Evolutionary conservation across 2,329 filamentous ascomycete genomes (phyloP), one percentile per base, ranked within the genome.

Genomic region (Epichloe scottii): DNA sequence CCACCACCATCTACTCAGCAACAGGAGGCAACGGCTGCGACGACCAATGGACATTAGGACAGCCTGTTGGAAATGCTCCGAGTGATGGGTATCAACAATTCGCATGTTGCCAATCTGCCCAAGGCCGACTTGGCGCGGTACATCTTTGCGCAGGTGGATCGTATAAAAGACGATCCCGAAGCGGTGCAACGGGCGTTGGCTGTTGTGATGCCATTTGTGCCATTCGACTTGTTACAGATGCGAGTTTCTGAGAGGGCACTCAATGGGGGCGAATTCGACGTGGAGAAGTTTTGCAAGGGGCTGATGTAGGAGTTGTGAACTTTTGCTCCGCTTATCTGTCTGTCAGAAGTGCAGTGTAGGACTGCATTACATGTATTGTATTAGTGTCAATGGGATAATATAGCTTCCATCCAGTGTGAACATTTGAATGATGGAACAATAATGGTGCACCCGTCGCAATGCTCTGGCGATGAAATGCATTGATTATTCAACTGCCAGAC

Each of bases 41-140:
- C 66, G 11, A 68, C 68, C 54, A 75, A 76, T 56, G 73, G 72
- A 57, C 68, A 68, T 55, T 73, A 70, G 67, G 60, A 49, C 19
- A 43, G 44, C 44, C 45, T 47, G 17, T 48, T 48, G 47, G 51
- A 46, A 10, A 49, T 52, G 47, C 47, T 52, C n/a, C 41, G 51
- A 10, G 41, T 37, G 30, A 35, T 46, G 23, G 42, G 26, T 35
- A n/a, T 14, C 11, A 5, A 33, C 48, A 37, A 35, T 39, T 8
- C 48, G 6, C 30, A 43, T 4, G 26, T 43, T 15, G 44, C 51
- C 30, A 19, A 39, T 26, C 17, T 52, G n/a, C 33, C 46, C 41
- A 49, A 39, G 44, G 17, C 37, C 4, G 46, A 50, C 30, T 42
- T 49, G 37, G 35, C 23, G 21, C 37, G 38, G 33, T 46, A 39